Evolutionary conservation across 2,329 filamentous ascomycete genomes (phyloP).

Genomic region (Talaromyces islandicus): DNA sequence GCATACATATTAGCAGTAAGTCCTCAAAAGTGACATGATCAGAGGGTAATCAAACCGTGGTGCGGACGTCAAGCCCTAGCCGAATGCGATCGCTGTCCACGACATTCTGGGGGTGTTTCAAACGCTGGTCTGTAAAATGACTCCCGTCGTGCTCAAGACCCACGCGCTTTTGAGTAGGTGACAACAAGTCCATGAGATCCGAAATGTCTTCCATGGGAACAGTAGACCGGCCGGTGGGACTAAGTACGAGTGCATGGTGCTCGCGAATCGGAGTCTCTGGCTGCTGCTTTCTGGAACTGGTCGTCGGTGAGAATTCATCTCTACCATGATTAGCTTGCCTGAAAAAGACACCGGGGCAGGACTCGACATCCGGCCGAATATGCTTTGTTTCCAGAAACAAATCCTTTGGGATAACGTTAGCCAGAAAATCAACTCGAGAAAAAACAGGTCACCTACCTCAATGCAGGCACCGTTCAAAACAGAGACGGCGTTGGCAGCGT

Average conservation of each 20-base stretch:
- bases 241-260: constrained; percentile 15
- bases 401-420: constrained; percentile 15
- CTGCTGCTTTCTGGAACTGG: background rate
- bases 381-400: constrained; percentile 25
- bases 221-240: constrained; percentile 35
- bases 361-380: constrained; percentile 26
- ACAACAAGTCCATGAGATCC: constrained; percentile 20
- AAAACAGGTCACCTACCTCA: constrained; percentile 19
- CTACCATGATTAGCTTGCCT: constrained; percentile 2
- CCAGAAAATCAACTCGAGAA: background rate
- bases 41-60: constrained; percentile 52
- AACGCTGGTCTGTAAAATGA: constrained; percentile 23
- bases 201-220: constrained; percentile 30
- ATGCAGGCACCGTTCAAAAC: constrained; percentile 30
- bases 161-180: background rate
- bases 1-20: constrained; percentile 6
- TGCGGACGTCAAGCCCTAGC: constrained; percentile 65
- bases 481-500: constrained; percentile 29
- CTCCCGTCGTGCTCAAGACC: constrained; percentile 16
- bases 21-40: background rate
- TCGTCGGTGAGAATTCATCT: constrained; percentile 4
- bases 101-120: constrained; percentile 34
- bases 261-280: constrained; percentile 3
- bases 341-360: constrained; percentile 4
- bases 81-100: constrained; percentile 41